These are phyloP conservation scores for Phlebopus sp. DNA, from an alignment of 1,284 basidiomycete genomes.

Conservation along the genomic window DNA sequence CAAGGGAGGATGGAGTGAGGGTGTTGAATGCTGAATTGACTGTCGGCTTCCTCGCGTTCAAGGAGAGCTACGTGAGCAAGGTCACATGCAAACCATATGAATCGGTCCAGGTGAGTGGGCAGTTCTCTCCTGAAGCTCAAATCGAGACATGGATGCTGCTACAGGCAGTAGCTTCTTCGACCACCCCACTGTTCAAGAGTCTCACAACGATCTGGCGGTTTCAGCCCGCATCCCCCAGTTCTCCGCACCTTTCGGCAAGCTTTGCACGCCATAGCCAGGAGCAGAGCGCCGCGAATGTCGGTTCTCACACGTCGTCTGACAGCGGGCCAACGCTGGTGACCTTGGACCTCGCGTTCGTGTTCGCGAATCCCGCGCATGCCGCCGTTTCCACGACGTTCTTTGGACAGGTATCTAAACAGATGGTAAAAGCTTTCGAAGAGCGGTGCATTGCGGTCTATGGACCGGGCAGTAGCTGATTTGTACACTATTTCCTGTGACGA, in stretches of 20 bases:
- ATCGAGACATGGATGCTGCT: constrained; percentile 4
- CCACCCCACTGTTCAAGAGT: constrained; percentile 83
- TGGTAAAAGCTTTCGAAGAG: constrained; percentile 91
- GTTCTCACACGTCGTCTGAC: constrained; percentile 15
- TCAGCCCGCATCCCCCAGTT: constrained; percentile 48
- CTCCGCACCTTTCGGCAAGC: constrained; percentile 38
- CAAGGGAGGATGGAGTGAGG: constrained; percentile 37
- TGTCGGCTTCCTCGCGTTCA: constrained; percentile 85
- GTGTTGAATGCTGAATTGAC: constrained; percentile 82
- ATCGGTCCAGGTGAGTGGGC: constrained; percentile 68
- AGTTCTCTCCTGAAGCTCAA: neutral
- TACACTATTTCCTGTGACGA: neutral
- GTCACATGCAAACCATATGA: constrained; percentile 78
- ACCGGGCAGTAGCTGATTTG: constrained; percentile 14
- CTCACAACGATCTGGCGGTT: constrained; percentile 84
- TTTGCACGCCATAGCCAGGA: constrained; percentile 5
- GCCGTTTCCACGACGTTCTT: constrained; percentile 82
- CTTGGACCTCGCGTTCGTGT: constrained; percentile 82
- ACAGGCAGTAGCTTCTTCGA: constrained; percentile 75
- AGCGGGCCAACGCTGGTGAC: constrained; percentile 67
- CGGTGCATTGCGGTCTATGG: constrained; percentile 76
- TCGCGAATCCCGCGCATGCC: constrained; percentile 85
- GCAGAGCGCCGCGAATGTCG: constrained; percentile 8
- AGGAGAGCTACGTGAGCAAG: constrained; percentile 84
- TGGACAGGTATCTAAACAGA: constrained; percentile 81